Conservation (phyloP, 2,329 filamentous ascomycete genomes). For the Colletotrichum paranaense region DNA sequence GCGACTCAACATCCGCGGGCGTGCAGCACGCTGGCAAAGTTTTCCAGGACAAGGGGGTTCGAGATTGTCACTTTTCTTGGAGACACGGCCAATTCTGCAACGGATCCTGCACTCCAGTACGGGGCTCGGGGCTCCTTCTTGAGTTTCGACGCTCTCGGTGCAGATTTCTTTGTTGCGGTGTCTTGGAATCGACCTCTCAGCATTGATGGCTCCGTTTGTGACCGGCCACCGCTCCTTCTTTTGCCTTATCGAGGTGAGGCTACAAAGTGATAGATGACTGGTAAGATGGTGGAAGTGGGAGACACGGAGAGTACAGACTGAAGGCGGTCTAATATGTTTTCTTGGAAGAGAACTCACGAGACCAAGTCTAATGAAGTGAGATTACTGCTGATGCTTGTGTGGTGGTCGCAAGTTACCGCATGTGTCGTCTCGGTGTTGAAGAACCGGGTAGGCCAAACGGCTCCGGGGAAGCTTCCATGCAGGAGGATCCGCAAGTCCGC, state of each 20-base stretch:
- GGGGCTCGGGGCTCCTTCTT: constrained; percentile 16
- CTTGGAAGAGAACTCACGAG: neutral
- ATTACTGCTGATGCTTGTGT: constrained; percentile 1
- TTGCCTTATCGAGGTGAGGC: constrained; percentile 50
- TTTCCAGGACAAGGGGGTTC: constrained; percentile 42
- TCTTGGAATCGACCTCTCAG: constrained; percentile 61
- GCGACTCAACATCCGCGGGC: constrained; percentile 14
- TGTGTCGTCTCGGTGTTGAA: constrained; percentile 36
- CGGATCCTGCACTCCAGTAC: constrained; percentile 23
- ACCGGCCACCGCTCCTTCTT: constrained; percentile 60
- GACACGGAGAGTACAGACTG: constrained; percentile 25
- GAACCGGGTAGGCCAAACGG: constrained; percentile 39
- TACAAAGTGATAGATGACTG: constrained; percentile 54
- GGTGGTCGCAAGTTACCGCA: constrained; percentile 17
- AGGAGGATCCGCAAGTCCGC: constrained; percentile 23
- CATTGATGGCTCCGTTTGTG: constrained; percentile 58
- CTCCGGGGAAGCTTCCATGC: constrained; percentile 36
- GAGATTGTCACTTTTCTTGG: constrained; percentile 49
- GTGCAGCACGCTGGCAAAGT: constrained; percentile 39
- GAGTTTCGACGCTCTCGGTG: constrained; percentile 53
- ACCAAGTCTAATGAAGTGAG: neutral
- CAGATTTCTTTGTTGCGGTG: constrained; percentile 59
- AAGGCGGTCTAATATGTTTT: constrained; percentile 20
- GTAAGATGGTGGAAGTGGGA: constrained; percentile 31
- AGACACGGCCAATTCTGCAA: constrained; percentile 21